Evolutionary conservation across 495 filamentous ascomycete genomes (phyloP), one percentile per base, ranked within the genome.

Genomic region (Lasiosphaeria ovina): DNA sequence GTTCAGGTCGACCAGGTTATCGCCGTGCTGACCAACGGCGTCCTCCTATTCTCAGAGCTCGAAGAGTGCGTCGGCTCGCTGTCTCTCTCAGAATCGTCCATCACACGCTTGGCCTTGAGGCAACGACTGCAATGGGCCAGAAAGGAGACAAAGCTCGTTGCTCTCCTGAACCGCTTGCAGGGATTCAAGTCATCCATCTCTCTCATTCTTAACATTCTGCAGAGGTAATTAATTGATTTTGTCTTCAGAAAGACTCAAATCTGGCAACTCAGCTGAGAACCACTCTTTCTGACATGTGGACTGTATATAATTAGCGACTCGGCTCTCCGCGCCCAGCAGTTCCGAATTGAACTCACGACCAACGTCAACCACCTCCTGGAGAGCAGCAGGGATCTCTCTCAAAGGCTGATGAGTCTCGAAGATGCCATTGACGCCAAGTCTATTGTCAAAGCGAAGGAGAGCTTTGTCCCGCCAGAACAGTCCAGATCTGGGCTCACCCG

Each of bases 11-110:
- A 69, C 36, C 63, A 69, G 6, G 34, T 71, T 14, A 38, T 69
- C 4, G 63, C 59, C 6, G 58, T 69, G 14, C 45, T 71, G 24
- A 65, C 63, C n/a, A 32, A 63, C 35, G 68, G 68, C 9, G 66
- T 71, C 24, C 34, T 69, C 4, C n/a, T 69, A 4, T 71, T 69
- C 55, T 68, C 66, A 32, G 66, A 66, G 47, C 61, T 69, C 2
- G 66, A 71, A 50, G 59, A 38, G 3, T 42, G 42, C 12, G 61
- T 66, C 11, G 48, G 45, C 2, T 36, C 52, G 4, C 52, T 61
- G 47, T 16, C 50, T 3, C 16, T 35, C 8, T 17, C 14, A 6
- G 47, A 14, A 5, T 4, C 17, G 12, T 54, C 45, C 5, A 32
- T 50, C 31, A 34, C n/a, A 38, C 54, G 60, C 17, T 10, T 61